These are phyloP conservation scores for Trichosporon faecale DNA, from an alignment of 1,284 basidiomycete genomes.

Conservation along the genomic window DNA sequence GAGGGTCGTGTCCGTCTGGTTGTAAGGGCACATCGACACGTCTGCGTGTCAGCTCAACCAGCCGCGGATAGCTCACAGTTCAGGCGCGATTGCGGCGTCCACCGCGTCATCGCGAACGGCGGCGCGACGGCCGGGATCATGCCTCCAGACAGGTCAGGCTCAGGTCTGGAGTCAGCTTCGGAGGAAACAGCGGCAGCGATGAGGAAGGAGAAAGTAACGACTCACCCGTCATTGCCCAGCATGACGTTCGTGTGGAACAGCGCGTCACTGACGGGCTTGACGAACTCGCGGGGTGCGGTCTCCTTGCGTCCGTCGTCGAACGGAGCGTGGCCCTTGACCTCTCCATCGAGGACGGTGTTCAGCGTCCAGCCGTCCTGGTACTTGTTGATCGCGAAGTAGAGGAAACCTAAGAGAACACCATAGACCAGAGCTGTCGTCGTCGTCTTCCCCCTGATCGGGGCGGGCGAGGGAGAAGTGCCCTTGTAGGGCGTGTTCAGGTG, in stretches of 20 bases:
- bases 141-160: slow-evolving; percentile 49
- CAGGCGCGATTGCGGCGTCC: slow-evolving; percentile 54
- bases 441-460: not conserved
- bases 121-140: slow-evolving; percentile 58
- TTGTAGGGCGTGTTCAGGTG: not conserved
- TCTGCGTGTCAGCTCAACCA: slow-evolving; percentile 34
- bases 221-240: slow-evolving; percentile 45
- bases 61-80: slow-evolving; percentile 32
- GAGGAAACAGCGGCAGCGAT: not conserved
- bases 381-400: not conserved
- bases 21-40: slow-evolving; percentile 74
- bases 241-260: slow-evolving; percentile 40
- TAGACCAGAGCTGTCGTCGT: not conserved
- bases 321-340: slow-evolving; percentile 33
- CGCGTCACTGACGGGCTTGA: slow-evolving; percentile 29
- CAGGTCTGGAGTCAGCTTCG: slow-evolving; percentile 27
- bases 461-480: not conserved
- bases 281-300: slow-evolving; percentile 22
- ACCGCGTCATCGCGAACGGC: slow-evolving; percentile 77
- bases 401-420: not conserved
- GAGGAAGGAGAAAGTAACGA: not conserved
- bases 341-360: not conserved
- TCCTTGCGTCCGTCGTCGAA: slow-evolving; percentile 40
- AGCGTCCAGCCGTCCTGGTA: slow-evolving; percentile 4
- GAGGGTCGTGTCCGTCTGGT: slow-evolving; percentile 62